Evolutionary conservation across 345 rosid species (phyloP).

Genomic region (Cardiospermum halicacabum): DNA sequence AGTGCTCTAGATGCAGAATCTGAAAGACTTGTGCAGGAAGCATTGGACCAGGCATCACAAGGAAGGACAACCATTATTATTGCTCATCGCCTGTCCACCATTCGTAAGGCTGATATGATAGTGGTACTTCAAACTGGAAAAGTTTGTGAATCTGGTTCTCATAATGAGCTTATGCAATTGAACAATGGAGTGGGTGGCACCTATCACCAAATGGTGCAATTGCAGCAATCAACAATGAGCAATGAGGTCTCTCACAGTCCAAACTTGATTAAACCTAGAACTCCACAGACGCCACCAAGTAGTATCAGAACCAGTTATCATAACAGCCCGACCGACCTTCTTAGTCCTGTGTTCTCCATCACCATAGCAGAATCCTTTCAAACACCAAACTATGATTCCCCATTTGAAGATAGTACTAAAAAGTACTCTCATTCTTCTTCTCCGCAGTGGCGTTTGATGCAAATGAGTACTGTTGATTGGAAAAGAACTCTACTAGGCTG

Average conservation of each 20-base stretch:
- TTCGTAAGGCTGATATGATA: slow-evolving; percentile 38
- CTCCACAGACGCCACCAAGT: slow-evolving; percentile 18
- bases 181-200: slow-evolving; percentile 28
- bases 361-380: slow-evolving; percentile 12
- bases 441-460: slow-evolving; percentile 31
- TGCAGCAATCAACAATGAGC: slow-evolving; percentile 27
- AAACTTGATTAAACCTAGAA: not conserved
- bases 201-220: slow-evolving; percentile 38
- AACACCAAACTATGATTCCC: slow-evolving; percentile 9
- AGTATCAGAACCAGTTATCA: slow-evolving; percentile 21
- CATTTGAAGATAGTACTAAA: slow-evolving; percentile 3
- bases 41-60: slow-evolving; percentile 42
- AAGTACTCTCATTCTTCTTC: slow-evolving; percentile 9
- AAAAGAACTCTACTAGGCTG: slow-evolving; percentile 36
- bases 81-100: slow-evolving; percentile 49
- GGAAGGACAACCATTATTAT: slow-evolving; percentile 48
- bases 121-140: slow-evolving; percentile 37
- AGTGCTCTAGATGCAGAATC: slow-evolving; percentile 52
- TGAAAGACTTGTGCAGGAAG: slow-evolving; percentile 47
- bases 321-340: slow-evolving; percentile 24
- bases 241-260: slow-evolving; percentile 10
- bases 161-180: slow-evolving; percentile 39
- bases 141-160: slow-evolving; percentile 49
- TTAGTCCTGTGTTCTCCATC: slow-evolving; percentile 31
- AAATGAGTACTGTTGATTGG: slow-evolving; percentile 45